Percentiles rank a stretch among this genome's conserved stretches.
These are phyloP conservation scores for Pulveroboletus sp. DNA, from an alignment of 1,284 basidiomycete genomes.

Conservation along the genomic window DNA sequence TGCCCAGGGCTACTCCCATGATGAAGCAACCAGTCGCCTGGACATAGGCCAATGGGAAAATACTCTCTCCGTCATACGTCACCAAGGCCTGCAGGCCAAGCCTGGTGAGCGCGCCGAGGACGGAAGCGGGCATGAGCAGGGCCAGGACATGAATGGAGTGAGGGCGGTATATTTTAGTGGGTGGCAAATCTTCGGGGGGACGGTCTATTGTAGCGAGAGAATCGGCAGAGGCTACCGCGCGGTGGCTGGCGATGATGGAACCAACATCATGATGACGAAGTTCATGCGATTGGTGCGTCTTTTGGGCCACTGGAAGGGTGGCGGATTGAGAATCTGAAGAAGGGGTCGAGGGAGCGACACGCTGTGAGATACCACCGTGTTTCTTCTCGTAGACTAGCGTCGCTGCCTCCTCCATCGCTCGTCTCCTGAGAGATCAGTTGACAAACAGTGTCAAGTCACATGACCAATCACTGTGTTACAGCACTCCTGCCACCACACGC, in stretches of 20 bases:
- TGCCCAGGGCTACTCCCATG: conserved; percentile 79
- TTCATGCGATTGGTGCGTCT: neutral
- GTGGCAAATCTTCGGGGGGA: conserved; percentile 50
- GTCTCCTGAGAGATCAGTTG: too few relatives aligned
- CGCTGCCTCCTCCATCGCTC: conserved; percentile 8
- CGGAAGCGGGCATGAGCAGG: conserved; percentile 73
- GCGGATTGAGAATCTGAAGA: neutral
- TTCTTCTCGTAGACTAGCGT: neutral
- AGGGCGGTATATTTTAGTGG: conserved; percentile 54
- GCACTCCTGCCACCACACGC: conserved; percentile 7
- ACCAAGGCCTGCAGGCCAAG: conserved; percentile 73
- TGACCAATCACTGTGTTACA: conserved; percentile 13
- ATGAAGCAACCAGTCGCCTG: conserved; percentile 90
- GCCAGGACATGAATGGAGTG: conserved; percentile 66
- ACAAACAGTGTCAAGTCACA: conserved; percentile 9
- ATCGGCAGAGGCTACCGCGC: conserved; percentile 38
- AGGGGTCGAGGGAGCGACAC: too few relatives aligned
- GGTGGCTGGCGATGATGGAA: conserved; percentile 39
- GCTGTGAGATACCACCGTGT: neutral
- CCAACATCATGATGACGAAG: conserved; percentile 32
- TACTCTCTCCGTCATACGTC: conserved; percentile 71
- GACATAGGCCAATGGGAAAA: conserved; percentile 85
- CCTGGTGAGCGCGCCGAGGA: conserved; percentile 78
- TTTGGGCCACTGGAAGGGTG: conserved; percentile 1
- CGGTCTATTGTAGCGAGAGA: conserved; percentile 53